These are phyloP conservation scores for Termitomyces sp. DNA, from an alignment of 768 basidiomycete genomes.

Conservation along the genomic window DNA sequence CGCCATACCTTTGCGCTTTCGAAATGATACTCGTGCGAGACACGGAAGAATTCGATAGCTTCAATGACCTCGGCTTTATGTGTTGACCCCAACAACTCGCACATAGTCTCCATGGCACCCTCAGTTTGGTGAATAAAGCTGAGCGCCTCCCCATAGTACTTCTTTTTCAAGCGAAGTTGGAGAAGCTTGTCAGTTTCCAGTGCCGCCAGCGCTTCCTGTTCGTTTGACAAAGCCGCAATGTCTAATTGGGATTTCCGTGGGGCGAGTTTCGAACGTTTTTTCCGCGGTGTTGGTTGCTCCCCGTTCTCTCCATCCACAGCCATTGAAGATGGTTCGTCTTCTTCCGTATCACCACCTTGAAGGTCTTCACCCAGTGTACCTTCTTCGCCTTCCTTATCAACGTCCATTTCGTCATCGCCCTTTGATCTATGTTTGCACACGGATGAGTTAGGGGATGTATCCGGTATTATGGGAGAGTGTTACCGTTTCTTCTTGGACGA, in stretches of 20 bases:
- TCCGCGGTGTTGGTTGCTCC: slow-evolving; percentile 26
- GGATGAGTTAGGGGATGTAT: background rate
- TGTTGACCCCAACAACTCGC: slow-evolving; percentile 79
- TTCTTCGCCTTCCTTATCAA: slow-evolving; percentile 42
- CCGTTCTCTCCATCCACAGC: slow-evolving; percentile 37
- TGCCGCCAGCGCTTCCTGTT: slow-evolving; percentile 68
- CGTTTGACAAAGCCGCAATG: slow-evolving; percentile 60
- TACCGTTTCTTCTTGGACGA: slow-evolving; percentile 28
- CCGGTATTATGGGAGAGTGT: background rate
- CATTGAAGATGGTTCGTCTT: slow-evolving; percentile 23
- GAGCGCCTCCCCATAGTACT: slow-evolving; percentile 84
- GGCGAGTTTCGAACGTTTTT: slow-evolving; percentile 43
- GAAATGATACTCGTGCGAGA: slow-evolving; percentile 78
- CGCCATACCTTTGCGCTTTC: slow-evolving; percentile 62
- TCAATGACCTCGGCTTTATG: slow-evolving; percentile 83
- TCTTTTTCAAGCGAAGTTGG: slow-evolving; percentile 70
- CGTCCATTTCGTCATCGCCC: slow-evolving; percentile 53
- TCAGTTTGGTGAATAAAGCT: slow-evolving; percentile 67
- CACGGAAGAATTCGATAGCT: slow-evolving; percentile 86
- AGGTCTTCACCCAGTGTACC: slow-evolving; percentile 32
- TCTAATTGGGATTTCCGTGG: slow-evolving; percentile 71
- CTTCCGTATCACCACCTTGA: slow-evolving; percentile 31
- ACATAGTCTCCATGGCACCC: slow-evolving; percentile 65
- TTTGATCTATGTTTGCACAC: slow-evolving; percentile 20
- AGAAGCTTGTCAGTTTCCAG: slow-evolving; percentile 64